phyloP scores from a whole-genome alignment of 352 stramenopile species.

The Pythium aquatile region DNA sequence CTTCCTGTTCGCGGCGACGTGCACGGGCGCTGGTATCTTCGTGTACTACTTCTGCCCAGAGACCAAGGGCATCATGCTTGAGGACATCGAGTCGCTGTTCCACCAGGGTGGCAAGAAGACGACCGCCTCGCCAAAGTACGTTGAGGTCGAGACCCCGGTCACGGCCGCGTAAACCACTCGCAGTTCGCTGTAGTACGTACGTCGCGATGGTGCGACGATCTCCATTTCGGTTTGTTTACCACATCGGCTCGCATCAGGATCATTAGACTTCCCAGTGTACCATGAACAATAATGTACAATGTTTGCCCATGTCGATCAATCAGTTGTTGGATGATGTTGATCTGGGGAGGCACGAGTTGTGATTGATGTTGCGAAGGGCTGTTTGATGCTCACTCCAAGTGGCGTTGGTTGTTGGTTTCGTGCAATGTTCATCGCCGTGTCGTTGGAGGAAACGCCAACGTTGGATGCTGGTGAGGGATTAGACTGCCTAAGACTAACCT shows the following conservation, averaged over 20 bases:
- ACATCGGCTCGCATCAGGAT: conserved; percentile 1
- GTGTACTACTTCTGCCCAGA: conserved; percentile 38
- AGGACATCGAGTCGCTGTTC: conserved; percentile 40
- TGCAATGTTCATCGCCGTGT: too few species aligned
- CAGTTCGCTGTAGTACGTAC: not conserved
- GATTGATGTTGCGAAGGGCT: too few species aligned
- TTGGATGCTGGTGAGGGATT: too few species aligned
- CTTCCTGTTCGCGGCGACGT: conserved; percentile 43
- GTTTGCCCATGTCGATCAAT: conserved; percentile 2
- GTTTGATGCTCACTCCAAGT: too few species aligned
- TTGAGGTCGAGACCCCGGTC: conserved; percentile 5
- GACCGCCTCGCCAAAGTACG: conserved; percentile 1
- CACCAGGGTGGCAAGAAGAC: conserved; percentile 6
- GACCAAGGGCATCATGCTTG: conserved; percentile 35
- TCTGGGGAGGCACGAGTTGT: too few species aligned
- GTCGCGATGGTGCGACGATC: not conserved
- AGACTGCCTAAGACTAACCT: too few species aligned
- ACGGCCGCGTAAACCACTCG: not conserved
- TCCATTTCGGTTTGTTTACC: not conserved
- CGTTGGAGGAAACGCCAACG: too few species aligned
- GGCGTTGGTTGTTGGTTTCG: too few species aligned
- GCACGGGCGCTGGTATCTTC: conserved; percentile 26
- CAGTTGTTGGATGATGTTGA: too few species aligned
- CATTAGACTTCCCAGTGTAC: conserved; percentile 3
- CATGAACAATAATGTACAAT: conserved; percentile 7